phyloP scores from a whole-genome alignment of 2,329 filamentous ascomycete genomes.

The Cladosporium velox region DNA sequence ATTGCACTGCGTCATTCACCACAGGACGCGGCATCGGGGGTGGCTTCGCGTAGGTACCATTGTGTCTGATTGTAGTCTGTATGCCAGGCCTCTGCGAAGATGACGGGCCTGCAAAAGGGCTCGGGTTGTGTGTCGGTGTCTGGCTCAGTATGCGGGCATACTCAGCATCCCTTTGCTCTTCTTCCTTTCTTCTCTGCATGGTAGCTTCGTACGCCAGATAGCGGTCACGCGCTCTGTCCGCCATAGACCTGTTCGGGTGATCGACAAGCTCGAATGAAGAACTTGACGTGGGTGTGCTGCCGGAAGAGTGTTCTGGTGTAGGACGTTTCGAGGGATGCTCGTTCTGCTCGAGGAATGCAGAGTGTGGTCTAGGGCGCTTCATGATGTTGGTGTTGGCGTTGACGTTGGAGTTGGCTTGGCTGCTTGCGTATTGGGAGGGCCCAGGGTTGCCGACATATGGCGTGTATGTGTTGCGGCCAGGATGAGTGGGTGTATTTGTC shows the following conservation, averaged over 20 bases:
- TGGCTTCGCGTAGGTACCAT: conserved; percentile 32
- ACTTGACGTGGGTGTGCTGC: conserved; percentile 30
- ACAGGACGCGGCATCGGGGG: conserved; percentile 17
- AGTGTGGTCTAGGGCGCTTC: conserved; percentile 13
- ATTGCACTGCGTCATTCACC: conserved; percentile 2
- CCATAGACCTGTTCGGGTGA: conserved; percentile 14
- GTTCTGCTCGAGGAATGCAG: conserved; percentile 19
- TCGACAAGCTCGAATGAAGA: conserved; percentile 29
- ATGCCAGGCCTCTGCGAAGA: conserved; percentile 29
- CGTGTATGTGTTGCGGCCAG: background rate
- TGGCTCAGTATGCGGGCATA: conserved; percentile 34
- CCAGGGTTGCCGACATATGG: background rate
- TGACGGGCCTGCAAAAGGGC: conserved; percentile 22
- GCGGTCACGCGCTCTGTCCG: conserved; percentile 20
- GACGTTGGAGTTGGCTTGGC: background rate
- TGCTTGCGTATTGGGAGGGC: background rate
- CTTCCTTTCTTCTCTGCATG: conserved; percentile 22
- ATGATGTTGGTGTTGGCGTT: background rate
- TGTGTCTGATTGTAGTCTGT: conserved; percentile 35
- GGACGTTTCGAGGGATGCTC: conserved; percentile 32
- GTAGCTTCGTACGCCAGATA: conserved; percentile 24
- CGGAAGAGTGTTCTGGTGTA: conserved; percentile 34
- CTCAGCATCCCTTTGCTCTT: conserved; percentile 29
- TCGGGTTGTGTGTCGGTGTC: conserved; percentile 18
- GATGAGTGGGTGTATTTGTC: conserved; percentile 7